These are phyloP conservation scores for Annulohypoxylon stygium DNA, from an alignment of 495 filamentous ascomycete genomes.

Conservation along the genomic window DNA sequence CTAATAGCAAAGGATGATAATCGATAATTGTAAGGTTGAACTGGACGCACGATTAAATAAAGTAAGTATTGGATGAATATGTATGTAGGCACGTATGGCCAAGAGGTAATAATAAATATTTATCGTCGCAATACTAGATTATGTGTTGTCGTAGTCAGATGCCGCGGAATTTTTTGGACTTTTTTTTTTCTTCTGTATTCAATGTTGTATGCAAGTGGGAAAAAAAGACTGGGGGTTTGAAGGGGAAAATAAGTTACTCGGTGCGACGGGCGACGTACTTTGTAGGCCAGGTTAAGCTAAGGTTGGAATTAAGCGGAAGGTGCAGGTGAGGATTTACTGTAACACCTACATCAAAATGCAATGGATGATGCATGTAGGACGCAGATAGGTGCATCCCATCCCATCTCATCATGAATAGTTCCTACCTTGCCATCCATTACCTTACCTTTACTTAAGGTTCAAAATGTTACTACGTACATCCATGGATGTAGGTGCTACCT, in stretches of 20 bases:
- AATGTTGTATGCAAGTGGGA: conserved; percentile 3
- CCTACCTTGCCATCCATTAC: conserved; percentile 1
- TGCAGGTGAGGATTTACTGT: conserved; percentile 21
- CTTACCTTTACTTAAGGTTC: neutral
- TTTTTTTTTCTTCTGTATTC: neutral
- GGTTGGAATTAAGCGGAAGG: conserved; percentile 15
- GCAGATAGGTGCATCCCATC: neutral
- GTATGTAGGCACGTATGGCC: conserved; percentile 4
- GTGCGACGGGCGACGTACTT: conserved; percentile 1
- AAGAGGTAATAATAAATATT: conserved; percentile 17
- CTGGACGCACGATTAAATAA: conserved; percentile 18
- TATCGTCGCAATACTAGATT: conserved; percentile 9
- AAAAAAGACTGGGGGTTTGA: conserved; percentile 1
- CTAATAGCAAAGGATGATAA: conserved; percentile 12
- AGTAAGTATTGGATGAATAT: conserved; percentile 13
- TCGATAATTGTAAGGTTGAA: conserved; percentile 26
- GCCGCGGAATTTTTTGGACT: neutral
- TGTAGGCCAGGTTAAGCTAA: conserved; percentile 13
- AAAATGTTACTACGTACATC: too few species aligned
- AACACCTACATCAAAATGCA: neutral
- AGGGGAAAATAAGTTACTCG: conserved; percentile 8
- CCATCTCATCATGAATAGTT: neutral
- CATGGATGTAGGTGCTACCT: neutral
- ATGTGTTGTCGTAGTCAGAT: neutral
- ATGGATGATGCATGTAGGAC: neutral